Evolutionary conservation across 345 rosid species (phyloP).

Genomic region (Angophora floribunda): DNA sequence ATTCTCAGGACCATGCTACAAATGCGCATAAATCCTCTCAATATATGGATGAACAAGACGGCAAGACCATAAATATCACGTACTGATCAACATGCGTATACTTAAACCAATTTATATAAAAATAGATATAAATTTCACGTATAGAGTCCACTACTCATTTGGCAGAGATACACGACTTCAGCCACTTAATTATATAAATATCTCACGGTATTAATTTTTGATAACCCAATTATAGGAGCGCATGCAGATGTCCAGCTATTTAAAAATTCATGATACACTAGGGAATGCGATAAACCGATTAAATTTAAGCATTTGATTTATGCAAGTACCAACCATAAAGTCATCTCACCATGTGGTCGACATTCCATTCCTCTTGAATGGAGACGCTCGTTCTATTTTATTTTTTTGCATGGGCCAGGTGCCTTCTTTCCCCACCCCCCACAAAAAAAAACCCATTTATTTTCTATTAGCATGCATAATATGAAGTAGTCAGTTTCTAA

Average conservation of each 20-base stretch:
- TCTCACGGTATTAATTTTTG: no score
- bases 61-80: background rate
- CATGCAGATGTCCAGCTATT: background rate
- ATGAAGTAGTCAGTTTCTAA: no score
- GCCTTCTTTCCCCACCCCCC: no score
- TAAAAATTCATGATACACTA: background rate
- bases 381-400: no score
- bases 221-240: background rate
- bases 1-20: background rate
- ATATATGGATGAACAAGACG: background rate
- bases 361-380: background rate
- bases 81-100: background rate
- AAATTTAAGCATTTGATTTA: background rate
- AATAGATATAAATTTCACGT: background rate
- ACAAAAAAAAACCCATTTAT: no score
- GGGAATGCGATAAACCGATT: background rate
- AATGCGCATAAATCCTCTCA: background rate
- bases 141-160: background rate
- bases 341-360: background rate
- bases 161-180: background rate
- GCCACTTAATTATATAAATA: background rate
- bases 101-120: background rate
- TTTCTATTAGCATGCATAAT: no score
- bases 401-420: no score
- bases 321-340: background rate